Evolutionary conservation across 176 grass and related monocot species (phyloP), one percentile per base, ranked within the genome.

Genomic region (Urochloa ruziziensis): DNA sequence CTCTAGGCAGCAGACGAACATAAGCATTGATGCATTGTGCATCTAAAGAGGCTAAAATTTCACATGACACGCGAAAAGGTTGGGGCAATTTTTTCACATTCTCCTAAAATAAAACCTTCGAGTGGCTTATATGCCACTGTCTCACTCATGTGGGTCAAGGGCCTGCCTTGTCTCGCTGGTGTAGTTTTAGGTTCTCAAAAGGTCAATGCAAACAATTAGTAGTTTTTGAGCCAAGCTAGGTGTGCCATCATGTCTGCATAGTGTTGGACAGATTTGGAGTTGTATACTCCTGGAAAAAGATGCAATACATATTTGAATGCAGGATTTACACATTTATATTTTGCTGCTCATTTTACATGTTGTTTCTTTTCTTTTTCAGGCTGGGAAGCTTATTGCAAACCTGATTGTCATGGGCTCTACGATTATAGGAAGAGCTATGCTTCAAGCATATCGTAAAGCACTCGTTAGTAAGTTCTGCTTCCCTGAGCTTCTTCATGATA

Each of bases 401-500:
- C 84, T 97, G 70, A 94, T 97, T 88, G 70, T 97, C 24, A 97
- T 97, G 88, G 94, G 94, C 70, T 94, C 94, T 78, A 79, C 79
- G 59, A 94, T 97, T 80, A 71, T 94, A 77, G 94, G 91, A 90
- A 97, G 94, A 80, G 91, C 94, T 90, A 83, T 97, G 68, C 52
- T 97, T 34, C 91, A 94, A 78, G 94, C 94, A 82, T 97, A 97
- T 82, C 94, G 91, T 21, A 97, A 92, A 91, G 94, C 91, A 86
- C 84, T 97, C 73, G 91, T 92, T 58, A 97, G 89, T 97, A 91
- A 94, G 91, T 67, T 81, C 33, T 44, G 74, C 74, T 36, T 4
- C 56, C 75, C 6, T 42, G 51, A 70, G 47, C 34, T 83, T 71
- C 36, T 35, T 84, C 33, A 37, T 51, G 35, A 67, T 9, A 59